phyloP scores from a whole-genome alignment of 2,329 filamentous ascomycete genomes.

The Aspergillus tanneri region DNA sequence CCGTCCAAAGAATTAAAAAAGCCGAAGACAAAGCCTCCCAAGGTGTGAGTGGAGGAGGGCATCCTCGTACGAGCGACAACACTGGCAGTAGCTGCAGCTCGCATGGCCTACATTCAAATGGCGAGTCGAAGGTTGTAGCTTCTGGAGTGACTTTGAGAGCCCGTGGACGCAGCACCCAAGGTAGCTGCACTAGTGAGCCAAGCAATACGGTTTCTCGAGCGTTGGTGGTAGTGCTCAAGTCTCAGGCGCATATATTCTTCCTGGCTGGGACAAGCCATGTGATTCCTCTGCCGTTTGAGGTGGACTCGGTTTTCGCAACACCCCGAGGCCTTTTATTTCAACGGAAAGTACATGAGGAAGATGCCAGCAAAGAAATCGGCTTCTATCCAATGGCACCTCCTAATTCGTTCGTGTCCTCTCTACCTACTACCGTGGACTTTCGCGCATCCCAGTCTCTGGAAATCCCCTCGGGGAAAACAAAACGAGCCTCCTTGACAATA shows the following conservation, averaged over 20 bases:
- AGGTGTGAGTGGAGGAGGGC: slow-evolving; percentile 7
- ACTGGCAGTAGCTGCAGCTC: slow-evolving; percentile 9
- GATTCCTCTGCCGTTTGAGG: slow-evolving; percentile 90
- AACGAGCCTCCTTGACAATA: slow-evolving; percentile 51
- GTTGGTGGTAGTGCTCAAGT: slow-evolving; percentile 85
- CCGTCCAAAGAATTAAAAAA: slow-evolving; percentile 42
- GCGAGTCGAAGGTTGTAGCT: slow-evolving; percentile 23
- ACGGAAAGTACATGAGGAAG: slow-evolving; percentile 60
- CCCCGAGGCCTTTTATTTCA: slow-evolving; percentile 84
- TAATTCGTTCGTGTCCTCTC: slow-evolving; percentile 77
- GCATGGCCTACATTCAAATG: slow-evolving; percentile 21
- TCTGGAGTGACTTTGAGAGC: slow-evolving; percentile 27
- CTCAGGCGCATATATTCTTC: slow-evolving; percentile 91
- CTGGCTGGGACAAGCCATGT: slow-evolving; percentile 84
- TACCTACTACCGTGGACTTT: slow-evolving; percentile 47
- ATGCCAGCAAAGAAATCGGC: slow-evolving; percentile 5
- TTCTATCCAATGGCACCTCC: slow-evolving; percentile 60
- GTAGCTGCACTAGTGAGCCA: slow-evolving; percentile 18
- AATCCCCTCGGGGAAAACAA: slow-evolving; percentile 32
- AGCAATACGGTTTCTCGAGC: slow-evolving; percentile 53
- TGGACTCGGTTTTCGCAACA: slow-evolving; percentile 80
- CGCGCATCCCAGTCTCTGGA: slow-evolving; percentile 37
- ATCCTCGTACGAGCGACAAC: slow-evolving; percentile 5
- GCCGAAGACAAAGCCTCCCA: slow-evolving; percentile 11
- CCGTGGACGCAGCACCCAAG: slow-evolving; percentile 26